These are phyloP conservation scores for Aspergillus affinis DNA, from an alignment of 495 filamentous ascomycete species.

Conservation along the genomic window DNA sequence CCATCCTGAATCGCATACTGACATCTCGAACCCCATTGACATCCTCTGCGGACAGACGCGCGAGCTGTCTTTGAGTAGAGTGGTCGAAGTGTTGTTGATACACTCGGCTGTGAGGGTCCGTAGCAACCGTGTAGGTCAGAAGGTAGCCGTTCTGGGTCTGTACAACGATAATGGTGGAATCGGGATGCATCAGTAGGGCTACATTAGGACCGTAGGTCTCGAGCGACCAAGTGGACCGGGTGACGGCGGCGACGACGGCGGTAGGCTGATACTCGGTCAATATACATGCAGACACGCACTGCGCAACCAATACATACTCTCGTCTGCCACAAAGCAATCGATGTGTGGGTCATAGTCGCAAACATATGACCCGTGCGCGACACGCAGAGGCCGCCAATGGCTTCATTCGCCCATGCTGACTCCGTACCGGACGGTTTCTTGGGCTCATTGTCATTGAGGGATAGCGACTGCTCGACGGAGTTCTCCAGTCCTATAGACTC, in stretches of 20 bases:
- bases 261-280: conserved; percentile 66
- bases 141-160: conserved; percentile 85
- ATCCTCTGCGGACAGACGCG: conserved; percentile 68
- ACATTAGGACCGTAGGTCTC: conserved; percentile 82
- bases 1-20: conserved; percentile 91
- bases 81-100: conserved; percentile 78
- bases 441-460: conserved; percentile 14
- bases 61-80: conserved; percentile 66
- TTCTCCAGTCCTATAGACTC: conserved; percentile 13
- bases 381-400: conserved; percentile 72
- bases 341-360: conserved; percentile 78
- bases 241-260: conserved; percentile 79
- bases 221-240: conserved; percentile 76
- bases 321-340: conserved; percentile 91
- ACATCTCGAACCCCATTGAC: conserved; percentile 81
- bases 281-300: conserved; percentile 19
- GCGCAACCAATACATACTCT: conserved; percentile 57
- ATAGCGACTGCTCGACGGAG: conserved; percentile 16
- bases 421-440: conserved; percentile 22
- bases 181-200: conserved; percentile 82
- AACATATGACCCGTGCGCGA: conserved; percentile 85
- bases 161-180: conserved; percentile 88
- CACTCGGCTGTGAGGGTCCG: conserved; percentile 75
- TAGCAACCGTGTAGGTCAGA: conserved; percentile 91
- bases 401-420: conserved; percentile 49